Evolutionary conservation across 2,329 filamentous ascomycete species (phyloP).

Genomic region (Alternaria ethzedia): DNA sequence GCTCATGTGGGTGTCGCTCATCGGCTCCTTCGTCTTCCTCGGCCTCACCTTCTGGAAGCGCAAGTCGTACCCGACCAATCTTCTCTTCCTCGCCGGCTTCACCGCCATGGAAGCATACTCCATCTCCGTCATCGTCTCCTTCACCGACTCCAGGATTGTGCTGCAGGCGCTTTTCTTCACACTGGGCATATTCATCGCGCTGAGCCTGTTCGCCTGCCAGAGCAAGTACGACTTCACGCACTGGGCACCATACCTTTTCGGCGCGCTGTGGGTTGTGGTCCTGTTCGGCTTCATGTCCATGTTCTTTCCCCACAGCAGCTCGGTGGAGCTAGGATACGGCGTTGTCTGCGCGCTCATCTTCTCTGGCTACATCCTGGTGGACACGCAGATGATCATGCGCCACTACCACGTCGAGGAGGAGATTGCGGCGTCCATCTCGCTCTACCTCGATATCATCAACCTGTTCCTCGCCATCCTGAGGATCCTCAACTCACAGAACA

Average conservation of each 20-base stretch:
- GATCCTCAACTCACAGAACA: slow-evolving; percentile 94
- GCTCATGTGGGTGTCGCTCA: slow-evolving; percentile 84
- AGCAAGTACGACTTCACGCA: slow-evolving; percentile 97
- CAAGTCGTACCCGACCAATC: slow-evolving; percentile 85
- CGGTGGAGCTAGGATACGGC: slow-evolving; percentile 84
- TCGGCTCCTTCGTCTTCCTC: slow-evolving; percentile 45
- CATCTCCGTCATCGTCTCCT: slow-evolving; percentile 89
- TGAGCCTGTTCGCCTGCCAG: slow-evolving; percentile 89
- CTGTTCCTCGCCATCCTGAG: slow-evolving; percentile 93
- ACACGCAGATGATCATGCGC: slow-evolving; percentile 93
- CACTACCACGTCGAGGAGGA: slow-evolving; percentile 98
- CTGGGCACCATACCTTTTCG: slow-evolving; percentile 96
- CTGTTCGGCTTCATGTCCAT: slow-evolving; percentile 91
- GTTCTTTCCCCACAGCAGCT: slow-evolving; percentile 86
- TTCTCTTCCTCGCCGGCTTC: slow-evolving; percentile 89
- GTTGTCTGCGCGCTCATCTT: slow-evolving; percentile 85
- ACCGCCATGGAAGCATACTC: slow-evolving; percentile 92
- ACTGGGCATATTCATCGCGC: slow-evolving; percentile 66
- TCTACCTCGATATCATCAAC: slow-evolving; percentile 97
- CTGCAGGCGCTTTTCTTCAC: slow-evolving; percentile 91
- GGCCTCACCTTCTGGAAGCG: slow-evolving; percentile 50
- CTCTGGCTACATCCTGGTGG: slow-evolving; percentile 91
- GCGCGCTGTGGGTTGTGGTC: slow-evolving; percentile 85
- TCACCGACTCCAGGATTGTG: slow-evolving; percentile 83
- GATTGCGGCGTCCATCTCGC: slow-evolving; percentile 90